Percentiles rank a stretch among this genome's conserved stretches.
Evolutionary conservation across 208 protist species (phyloP).

Genomic region (Phytomonas francai): DNA sequence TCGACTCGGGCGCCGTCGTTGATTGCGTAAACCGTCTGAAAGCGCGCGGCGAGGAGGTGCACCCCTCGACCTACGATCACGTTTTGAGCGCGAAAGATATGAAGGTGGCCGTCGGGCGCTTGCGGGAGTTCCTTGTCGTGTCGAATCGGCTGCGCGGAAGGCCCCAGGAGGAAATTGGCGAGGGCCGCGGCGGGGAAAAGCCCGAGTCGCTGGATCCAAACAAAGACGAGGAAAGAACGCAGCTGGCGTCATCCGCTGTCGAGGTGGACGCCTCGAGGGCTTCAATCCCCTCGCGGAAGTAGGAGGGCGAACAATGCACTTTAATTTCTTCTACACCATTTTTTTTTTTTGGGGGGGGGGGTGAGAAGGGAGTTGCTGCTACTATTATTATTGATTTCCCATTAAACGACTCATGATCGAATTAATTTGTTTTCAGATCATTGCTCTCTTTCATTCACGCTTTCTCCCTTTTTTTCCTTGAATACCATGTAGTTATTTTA

Average conservation of each 20-base stretch:
- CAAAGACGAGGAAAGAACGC: not conserved
- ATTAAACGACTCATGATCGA: not conserved
- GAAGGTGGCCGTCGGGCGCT: constrained; percentile 33
- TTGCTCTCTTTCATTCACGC: not conserved
- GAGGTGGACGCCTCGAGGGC: too few relatives aligned
- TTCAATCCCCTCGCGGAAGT: not conserved
- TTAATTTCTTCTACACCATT: not conserved
- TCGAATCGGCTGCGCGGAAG: not conserved
- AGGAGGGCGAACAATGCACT: not conserved
- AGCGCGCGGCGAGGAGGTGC: constrained; percentile 15
- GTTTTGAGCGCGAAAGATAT: constrained; percentile 41
- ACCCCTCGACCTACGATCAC: constrained; percentile 42
- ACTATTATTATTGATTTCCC: too few relatives aligned
- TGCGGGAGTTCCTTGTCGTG: constrained; percentile 41
- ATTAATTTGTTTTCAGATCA: not conserved
- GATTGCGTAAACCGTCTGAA: constrained; percentile 29
- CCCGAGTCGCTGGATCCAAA: not conserved
- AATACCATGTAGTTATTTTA: not conserved
- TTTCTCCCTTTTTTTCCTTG: not conserved
- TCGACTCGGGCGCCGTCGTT: constrained; percentile 38
- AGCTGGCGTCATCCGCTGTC: not conserved
- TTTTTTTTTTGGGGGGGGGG: not conserved
- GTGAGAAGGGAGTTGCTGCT: too few relatives aligned
- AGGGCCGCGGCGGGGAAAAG: not conserved
- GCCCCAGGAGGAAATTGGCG: not conserved